Percentiles rank a stretch among this genome's conserved stretches.
These are phyloP conservation scores for Tilletia horrida DNA, from an alignment of 1,284 basidiomycete genomes.

Conservation along the genomic window DNA sequence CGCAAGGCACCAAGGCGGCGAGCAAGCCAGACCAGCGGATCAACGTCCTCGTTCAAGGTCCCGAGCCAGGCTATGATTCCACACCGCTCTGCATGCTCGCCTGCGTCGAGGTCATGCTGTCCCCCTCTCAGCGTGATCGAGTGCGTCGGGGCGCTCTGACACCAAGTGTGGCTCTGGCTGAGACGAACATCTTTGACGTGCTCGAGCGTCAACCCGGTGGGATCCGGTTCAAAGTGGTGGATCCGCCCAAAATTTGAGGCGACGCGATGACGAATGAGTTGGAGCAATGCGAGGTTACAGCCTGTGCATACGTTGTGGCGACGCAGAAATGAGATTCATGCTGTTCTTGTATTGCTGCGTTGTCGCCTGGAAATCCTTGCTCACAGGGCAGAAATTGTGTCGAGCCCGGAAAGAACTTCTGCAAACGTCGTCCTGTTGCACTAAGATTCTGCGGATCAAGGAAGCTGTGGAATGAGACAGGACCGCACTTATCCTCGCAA, in stretches of 20 bases:
- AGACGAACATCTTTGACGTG: neutral
- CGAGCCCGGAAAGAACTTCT: too few relatives aligned
- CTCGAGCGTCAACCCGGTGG: neutral
- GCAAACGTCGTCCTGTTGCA: too few relatives aligned
- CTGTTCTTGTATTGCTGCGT: too few relatives aligned
- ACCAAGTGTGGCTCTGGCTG: constrained; percentile 5
- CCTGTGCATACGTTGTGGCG: too few relatives aligned
- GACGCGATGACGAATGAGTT: too few relatives aligned
- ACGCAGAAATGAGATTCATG: too few relatives aligned
- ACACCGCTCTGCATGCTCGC: constrained; percentile 13
- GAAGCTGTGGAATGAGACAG: too few relatives aligned
- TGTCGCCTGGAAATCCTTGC: too few relatives aligned
- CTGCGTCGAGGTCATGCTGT: constrained; percentile 12
- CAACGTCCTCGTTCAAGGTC: constrained; percentile 18
- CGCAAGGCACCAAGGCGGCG: neutral
- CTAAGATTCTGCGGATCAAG: too few relatives aligned
- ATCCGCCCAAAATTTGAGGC: constrained; percentile 14
- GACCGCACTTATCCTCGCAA: too few relatives aligned
- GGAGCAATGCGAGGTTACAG: too few relatives aligned
- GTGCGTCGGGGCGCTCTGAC: neutral
- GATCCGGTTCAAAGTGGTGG: constrained; percentile 1
- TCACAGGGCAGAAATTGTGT: too few relatives aligned
- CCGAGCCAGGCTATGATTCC: constrained; percentile 21
- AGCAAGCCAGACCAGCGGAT: constrained; percentile 13
- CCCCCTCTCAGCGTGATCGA: neutral